phyloP scores from a whole-genome alignment of 2,329 filamentous ascomycete genomes.

The Penicillium thymicola region DNA sequence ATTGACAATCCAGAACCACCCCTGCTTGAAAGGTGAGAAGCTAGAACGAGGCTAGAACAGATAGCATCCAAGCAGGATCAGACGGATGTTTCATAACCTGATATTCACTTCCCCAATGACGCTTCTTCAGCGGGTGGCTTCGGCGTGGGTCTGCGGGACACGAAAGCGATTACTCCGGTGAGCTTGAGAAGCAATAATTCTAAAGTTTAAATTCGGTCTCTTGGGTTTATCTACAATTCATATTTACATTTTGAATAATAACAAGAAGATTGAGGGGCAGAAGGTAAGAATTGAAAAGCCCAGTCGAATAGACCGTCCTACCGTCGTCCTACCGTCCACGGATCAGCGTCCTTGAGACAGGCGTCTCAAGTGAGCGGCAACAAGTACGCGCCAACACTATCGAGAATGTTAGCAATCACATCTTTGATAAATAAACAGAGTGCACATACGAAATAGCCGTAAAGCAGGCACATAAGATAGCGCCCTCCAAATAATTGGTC shows the following conservation, averaged over 20 bases:
- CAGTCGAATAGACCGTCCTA: neutral
- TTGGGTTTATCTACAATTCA: neutral
- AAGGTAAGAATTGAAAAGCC: neutral
- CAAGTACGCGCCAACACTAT: conserved; percentile 16
- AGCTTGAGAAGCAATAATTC: neutral
- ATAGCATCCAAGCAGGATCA: no score
- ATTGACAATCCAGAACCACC: neutral
- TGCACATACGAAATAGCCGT: conserved; percentile 18
- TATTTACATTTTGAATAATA: conserved; percentile 2
- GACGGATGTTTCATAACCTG: neutral
- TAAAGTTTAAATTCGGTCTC: neutral
- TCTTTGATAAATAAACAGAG: neutral
- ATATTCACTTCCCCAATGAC: neutral
- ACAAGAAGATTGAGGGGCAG: neutral
- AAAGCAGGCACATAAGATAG: conserved; percentile 19
- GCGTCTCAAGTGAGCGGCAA: conserved; percentile 2
- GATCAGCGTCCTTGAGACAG: neutral
- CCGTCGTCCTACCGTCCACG: no score
- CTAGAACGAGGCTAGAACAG: no score
- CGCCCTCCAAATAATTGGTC: conserved; percentile 19
- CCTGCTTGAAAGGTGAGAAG: neutral
- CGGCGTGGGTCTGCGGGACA: neutral
- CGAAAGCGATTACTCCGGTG: neutral
- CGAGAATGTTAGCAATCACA: neutral
- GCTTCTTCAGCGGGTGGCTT: neutral